Percentiles rank a stretch among this genome's conserved stretches.
These are phyloP conservation scores for Rosa chinensis DNA, from an alignment of 306 rosid species.

Conservation along the genomic window DNA sequence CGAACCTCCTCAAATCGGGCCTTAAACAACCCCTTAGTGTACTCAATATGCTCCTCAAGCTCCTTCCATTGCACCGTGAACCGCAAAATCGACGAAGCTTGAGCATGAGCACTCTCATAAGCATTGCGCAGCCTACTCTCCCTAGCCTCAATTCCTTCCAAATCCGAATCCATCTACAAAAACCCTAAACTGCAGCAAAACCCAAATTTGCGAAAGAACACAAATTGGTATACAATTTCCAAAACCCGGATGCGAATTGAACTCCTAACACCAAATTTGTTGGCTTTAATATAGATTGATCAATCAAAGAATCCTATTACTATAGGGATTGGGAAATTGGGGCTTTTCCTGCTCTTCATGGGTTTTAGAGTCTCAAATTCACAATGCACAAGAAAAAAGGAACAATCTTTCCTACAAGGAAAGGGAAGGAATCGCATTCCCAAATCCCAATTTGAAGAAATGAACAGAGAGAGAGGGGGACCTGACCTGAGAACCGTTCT, in stretches of 20 bases:
- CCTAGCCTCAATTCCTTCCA: background rate
- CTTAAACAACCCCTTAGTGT: background rate
- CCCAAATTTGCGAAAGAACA: background rate
- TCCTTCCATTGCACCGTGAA: background rate
- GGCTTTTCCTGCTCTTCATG: background rate
- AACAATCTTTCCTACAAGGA: background rate
- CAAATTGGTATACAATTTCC: background rate
- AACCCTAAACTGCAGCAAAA: background rate
- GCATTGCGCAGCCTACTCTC: background rate
- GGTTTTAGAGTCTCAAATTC: background rate
- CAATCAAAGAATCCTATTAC: background rate
- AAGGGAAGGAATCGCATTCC: background rate
- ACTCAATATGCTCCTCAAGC: conserved; percentile 1
- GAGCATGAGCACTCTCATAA: conserved; percentile 11
- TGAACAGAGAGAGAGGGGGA: background rate
- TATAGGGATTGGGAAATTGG: background rate
- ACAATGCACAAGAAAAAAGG: background rate
- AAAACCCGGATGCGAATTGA: background rate
- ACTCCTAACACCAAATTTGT: background rate
- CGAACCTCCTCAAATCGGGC: background rate
- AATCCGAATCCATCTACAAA: background rate
- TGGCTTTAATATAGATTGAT: background rate
- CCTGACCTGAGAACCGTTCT: background rate
- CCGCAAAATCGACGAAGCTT: conserved; percentile 31
- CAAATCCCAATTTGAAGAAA: background rate